Evolutionary conservation across 257 asterid genomes (phyloP), one percentile per base, ranked within the genome.

Genomic region (Prunella vulgaris): DNA sequence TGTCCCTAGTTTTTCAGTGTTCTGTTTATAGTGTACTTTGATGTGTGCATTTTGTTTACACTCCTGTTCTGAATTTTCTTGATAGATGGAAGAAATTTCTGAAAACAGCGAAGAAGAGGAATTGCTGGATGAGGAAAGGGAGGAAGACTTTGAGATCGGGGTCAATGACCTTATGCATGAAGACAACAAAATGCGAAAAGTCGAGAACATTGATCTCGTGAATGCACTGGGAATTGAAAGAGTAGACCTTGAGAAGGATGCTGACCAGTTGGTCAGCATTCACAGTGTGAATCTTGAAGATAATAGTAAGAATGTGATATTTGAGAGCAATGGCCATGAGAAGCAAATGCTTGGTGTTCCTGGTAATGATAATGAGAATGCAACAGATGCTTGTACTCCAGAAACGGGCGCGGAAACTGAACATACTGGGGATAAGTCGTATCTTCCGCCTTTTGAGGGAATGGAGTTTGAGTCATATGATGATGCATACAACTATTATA

Each of bases 401-500:
- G 72, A 52, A 10, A 60, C 74, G 42, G 74, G 64, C 64, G 65
- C 64, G 51, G 83, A 74, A 69, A 60, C 51, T 59, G 84, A 77
- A 64, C 78, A 66, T 66, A 58, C 76, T 15, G 77, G 42, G 24
- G 85, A 57, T 21, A 84, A 79, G 77, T 66, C 81, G 74, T 76
- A 76, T 72, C 70, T 67, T 68, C 73, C 85, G 6, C 97, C 95
- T 46, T 84, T 78, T 1, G 79, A 84, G 42, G 95, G 95, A 38
- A 91, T 91, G 97, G 96, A 87, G 86, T 91, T 91, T 75, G 95
- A 91, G 37, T 84, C 95, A 14, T 91, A 91, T 32, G 95, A 88
- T 38, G 96, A 88, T 79, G 96, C 95, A 64, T 91, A 91, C 69
- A 89, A 79, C 75, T 87, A 85, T 72, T 91, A 85, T 77, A 87